Base-by-base conservation (phyloP, 495 filamentous ascomycete species). In the Xylaria telfairii region DNA sequence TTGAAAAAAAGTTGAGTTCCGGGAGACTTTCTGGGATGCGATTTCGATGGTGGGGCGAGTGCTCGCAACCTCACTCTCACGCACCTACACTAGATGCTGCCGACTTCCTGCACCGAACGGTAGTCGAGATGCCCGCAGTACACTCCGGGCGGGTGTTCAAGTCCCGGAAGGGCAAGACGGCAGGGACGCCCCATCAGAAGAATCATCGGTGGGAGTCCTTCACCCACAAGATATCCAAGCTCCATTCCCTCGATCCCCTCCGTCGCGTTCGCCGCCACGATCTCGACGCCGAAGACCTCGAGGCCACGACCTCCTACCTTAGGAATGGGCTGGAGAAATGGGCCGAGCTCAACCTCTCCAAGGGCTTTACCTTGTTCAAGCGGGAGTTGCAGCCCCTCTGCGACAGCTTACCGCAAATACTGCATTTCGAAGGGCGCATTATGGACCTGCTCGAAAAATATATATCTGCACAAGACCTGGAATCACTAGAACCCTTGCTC, bases 151-250 rank as follows among this genome's bases (percentile, higher is more conserved):
- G 88, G 74, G 90, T 90, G 75, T 80, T 83, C 28, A 92, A 91
- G 81, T 84, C 89, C 76, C 86, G 84, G 65, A 90, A 90, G 81
- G 81, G 85, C 69, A 90, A 91, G 82, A 83, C 80, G 74, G 85
- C 88, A 71, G 42, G 61, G 13, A 97, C 94, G 10, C 83, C 85
- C 71, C 92, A 94, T 39, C 90, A 90, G 72, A 94, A 92, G 73
- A 90, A 91, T 39, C 92, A 97, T 79, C 87, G 92, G 79, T 98
- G 93, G 87, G 92, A 99, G 83, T 89, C 90, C 60, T 99, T 99
- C 81, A 94, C 92, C 44, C 85, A 90, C 79, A 97, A 97, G 78
- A 93, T 99, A 77, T 89, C 94, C 72, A 97, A 96, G 80, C 85
- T 98, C 79, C 95, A 84, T 76, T 87, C 86, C 44, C 86, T 99